phyloP scores from a whole-genome alignment of 768 basidiomycete species.

The Calocera viscosa region DNA sequence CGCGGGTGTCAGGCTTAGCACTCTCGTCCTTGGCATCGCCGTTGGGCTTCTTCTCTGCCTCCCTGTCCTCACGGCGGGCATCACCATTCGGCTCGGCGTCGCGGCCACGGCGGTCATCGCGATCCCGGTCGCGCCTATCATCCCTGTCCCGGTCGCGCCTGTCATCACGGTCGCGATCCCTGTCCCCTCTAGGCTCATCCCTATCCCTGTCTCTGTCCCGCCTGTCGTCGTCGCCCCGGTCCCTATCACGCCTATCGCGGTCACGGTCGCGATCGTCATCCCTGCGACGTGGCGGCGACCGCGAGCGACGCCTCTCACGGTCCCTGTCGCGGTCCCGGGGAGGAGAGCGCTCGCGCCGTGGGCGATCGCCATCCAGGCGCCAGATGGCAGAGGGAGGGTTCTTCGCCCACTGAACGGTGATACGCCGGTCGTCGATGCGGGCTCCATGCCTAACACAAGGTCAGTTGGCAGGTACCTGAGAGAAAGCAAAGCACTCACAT shows the following conservation, averaged over 20 bases:
- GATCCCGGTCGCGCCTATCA: constrained; percentile 10
- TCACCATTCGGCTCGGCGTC: constrained; percentile 14
- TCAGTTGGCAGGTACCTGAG: not conserved
- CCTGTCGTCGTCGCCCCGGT: not conserved
- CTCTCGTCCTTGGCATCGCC: constrained; percentile 25
- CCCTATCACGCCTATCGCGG: constrained; percentile 17
- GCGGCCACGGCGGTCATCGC: constrained; percentile 12
- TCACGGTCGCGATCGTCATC: constrained; percentile 32
- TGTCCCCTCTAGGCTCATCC: constrained; percentile 28
- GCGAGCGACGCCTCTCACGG: constrained; percentile 38
- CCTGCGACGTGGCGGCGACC: constrained; percentile 40
- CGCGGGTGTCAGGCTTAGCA: constrained; percentile 40
- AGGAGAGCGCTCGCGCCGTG: constrained; percentile 34
- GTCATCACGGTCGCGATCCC: constrained; percentile 25
- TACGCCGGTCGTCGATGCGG: constrained; percentile 56
- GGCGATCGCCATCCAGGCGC: constrained; percentile 44
- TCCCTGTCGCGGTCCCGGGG: constrained; percentile 27
- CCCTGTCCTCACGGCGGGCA: constrained; percentile 14
- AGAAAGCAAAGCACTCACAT: constrained; percentile 40
- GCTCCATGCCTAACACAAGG: constrained; percentile 50
- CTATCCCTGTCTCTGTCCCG: constrained; percentile 23
- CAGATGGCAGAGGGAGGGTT: constrained; percentile 72
- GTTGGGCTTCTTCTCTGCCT: constrained; percentile 31
- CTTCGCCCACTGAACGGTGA: constrained; percentile 78
- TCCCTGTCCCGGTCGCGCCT: constrained; percentile 24